These are phyloP conservation scores for Alternaria gansuensis DNA, from an alignment of 2,329 filamentous ascomycete species.

Conservation along the genomic window DNA sequence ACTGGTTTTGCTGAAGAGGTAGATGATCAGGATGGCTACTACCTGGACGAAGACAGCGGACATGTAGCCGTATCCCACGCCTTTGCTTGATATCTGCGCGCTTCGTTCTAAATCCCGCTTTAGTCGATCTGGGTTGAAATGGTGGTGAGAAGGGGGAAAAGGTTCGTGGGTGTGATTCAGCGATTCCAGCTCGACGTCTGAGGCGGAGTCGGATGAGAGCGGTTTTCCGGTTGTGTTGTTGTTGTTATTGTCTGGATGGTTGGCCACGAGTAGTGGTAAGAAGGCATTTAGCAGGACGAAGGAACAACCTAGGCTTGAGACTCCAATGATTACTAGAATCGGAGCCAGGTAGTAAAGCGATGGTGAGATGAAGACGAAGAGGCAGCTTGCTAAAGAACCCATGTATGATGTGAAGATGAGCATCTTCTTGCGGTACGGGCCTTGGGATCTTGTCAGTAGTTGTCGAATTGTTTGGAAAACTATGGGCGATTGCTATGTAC, in stretches of 20 bases:
- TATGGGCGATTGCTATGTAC: background rate
- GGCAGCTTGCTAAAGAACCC: slow-evolving; percentile 79
- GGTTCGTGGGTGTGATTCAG: slow-evolving; percentile 29
- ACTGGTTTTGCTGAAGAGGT: slow-evolving; percentile 57
- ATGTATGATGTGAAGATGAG: slow-evolving; percentile 80
- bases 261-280: slow-evolving; percentile 82
- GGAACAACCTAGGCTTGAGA: slow-evolving; percentile 91
- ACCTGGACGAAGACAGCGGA: slow-evolving; percentile 84
- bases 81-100: slow-evolving; percentile 84
- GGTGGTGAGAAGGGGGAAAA: slow-evolving; percentile 9
- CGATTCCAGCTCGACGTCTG: slow-evolving; percentile 42
- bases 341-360: slow-evolving; percentile 80
- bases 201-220: slow-evolving; percentile 21
- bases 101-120: slow-evolving; percentile 77
- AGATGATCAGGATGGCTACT: slow-evolving; percentile 76
- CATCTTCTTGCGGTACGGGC: slow-evolving; percentile 80
- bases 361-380: slow-evolving; percentile 79
- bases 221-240: slow-evolving; percentile 21
- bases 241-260: slow-evolving; percentile 68
- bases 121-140: slow-evolving; percentile 42
- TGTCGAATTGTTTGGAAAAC: background rate
- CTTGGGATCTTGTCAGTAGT: slow-evolving; percentile 28
- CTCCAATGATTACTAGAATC: slow-evolving; percentile 82
- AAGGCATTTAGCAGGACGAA: slow-evolving; percentile 97
- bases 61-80: slow-evolving; percentile 88